Percentiles rank a stretch among this genome's conserved stretches.
phyloP scores from a whole-genome alignment of 1,284 basidiomycete species.

The Somion occarium region DNA sequence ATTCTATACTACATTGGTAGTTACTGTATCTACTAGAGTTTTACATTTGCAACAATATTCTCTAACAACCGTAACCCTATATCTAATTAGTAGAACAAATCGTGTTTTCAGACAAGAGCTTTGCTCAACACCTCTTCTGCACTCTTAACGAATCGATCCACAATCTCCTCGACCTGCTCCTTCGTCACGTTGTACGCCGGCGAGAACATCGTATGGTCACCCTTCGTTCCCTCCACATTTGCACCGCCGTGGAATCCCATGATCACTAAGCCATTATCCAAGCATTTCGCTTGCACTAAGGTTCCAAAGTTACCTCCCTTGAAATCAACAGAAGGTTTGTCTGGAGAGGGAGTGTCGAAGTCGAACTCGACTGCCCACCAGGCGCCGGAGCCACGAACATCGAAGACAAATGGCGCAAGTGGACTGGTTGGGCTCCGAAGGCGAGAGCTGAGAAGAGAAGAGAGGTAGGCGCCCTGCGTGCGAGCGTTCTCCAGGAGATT shows the following conservation, averaged over 20 bases:
- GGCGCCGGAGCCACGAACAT: slow-evolving; percentile 74
- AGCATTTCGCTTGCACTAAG: slow-evolving; percentile 57
- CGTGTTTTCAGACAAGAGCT: slow-evolving; percentile 5
- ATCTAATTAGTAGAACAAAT: too few relatives aligned
- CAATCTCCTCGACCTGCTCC: slow-evolving; percentile 63
- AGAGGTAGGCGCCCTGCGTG: slow-evolving; percentile 58
- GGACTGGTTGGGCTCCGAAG: slow-evolving; percentile 49
- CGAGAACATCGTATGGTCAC: slow-evolving; percentile 64
- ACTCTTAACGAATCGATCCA: slow-evolving; percentile 53
- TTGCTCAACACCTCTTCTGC: slow-evolving; percentile 55
- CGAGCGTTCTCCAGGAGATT: slow-evolving; percentile 66
- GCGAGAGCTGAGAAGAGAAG: slow-evolving; percentile 47
- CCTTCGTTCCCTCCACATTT: slow-evolving; percentile 62
- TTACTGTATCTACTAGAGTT: too few relatives aligned
- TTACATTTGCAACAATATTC: too few relatives aligned
- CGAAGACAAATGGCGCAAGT: slow-evolving; percentile 63
- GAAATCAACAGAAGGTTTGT: slow-evolving; percentile 37
- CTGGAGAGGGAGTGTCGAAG: slow-evolving; percentile 38
- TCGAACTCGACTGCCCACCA: slow-evolving; percentile 86
- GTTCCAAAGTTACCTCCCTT: slow-evolving; percentile 51
- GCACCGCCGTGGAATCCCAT: slow-evolving; percentile 74
- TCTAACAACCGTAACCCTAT: too few relatives aligned
- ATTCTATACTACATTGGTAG: too few relatives aligned
- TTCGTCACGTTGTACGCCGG: slow-evolving; percentile 73
- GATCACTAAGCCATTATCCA: slow-evolving; percentile 60